Evolutionary conservation across 1,284 basidiomycete genomes (phyloP), one percentile per base, ranked within the genome.

Genomic region (Heterobasidion parviporum): DNA sequence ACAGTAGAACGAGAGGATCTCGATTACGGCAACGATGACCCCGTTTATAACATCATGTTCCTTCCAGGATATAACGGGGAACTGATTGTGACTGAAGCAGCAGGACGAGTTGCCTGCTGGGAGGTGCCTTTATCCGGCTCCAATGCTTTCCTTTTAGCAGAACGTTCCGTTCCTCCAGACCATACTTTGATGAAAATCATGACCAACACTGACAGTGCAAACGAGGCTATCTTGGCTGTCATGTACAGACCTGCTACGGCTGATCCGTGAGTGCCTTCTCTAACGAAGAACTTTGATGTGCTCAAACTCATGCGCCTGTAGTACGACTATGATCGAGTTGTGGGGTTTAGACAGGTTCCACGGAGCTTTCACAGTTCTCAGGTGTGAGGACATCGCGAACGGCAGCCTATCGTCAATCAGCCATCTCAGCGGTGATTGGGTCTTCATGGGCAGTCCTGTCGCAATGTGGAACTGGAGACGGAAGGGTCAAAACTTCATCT

Each of bases 61-160:
- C 59, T 70, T n/a, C 61, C 66, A 4, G 70, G 69, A 15, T 57
- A 60, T 48, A 67, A 69, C 54, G 71, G 70, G 36, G 64, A 71
- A 56, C 67, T 67, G 54, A 55, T 73, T 16, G 56, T 73, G 15
- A 67, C 69, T 1, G 63, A 64, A 62, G 66, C 20, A 57, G 34
- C 57, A 62, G 12, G 58, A 64, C 55, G 67, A 62, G 44, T 64
- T 5, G 57, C 55, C 10, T 71, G 68, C 59, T 73, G 71, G 72
- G 71, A 73, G 60, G 62, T 72, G 8, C 70, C 72, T 3, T 64
- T 72, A 6, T 66, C 65, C 9, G 67, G 68, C 18, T 62, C 66
- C 15, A n/a, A 41, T 10, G 38, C 38, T 45, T 71, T 69, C 52
- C 56, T 63, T 3, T 60, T 73, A 6, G 71, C 71, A 33, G 67